Conservation (phyloP, 495 filamentous ascomycete genomes). For the Aspergillus panamensis region DNA sequence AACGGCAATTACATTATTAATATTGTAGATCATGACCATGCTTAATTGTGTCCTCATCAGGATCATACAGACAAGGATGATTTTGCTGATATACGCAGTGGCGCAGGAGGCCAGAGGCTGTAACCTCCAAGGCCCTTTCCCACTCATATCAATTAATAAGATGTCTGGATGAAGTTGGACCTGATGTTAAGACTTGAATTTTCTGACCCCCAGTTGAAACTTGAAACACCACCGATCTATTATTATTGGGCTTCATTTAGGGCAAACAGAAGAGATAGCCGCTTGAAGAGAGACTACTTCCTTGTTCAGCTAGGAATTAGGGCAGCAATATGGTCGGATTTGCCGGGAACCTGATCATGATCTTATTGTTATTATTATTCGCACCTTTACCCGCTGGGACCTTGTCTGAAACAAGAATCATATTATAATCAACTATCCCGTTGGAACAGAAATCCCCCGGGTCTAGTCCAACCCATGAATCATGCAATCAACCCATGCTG, state of each 20-base stretch:
- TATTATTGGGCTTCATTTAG: not conserved
- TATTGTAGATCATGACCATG: not conserved
- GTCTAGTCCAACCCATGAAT: not conserved
- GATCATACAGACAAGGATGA: too few species aligned
- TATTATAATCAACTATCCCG: not conserved
- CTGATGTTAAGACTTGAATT: not conserved
- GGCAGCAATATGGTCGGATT: not conserved
- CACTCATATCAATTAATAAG: too few species aligned
- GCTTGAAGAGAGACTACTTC: not conserved
- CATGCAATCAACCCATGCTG: constrained; percentile 1
- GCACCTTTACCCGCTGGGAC: not conserved
- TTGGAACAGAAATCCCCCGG: not conserved
- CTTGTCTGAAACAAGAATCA: not conserved
- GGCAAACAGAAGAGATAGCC: not conserved
- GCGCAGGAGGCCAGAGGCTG: not conserved
- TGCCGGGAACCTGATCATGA: not conserved
- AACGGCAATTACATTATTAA: too few species aligned
- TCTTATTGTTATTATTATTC: not conserved
- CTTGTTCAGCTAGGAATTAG: not conserved
- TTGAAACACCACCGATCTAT: not conserved
- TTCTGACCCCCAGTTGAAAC: too few species aligned
- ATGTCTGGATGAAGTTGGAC: not conserved
- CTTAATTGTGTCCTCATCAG: not conserved
- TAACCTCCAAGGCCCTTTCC: not conserved
- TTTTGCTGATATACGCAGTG: too few species aligned